Evolutionary conservation across 2,329 filamentous ascomycete genomes (phyloP).

Genomic region (Talaromyces sp.): DNA sequence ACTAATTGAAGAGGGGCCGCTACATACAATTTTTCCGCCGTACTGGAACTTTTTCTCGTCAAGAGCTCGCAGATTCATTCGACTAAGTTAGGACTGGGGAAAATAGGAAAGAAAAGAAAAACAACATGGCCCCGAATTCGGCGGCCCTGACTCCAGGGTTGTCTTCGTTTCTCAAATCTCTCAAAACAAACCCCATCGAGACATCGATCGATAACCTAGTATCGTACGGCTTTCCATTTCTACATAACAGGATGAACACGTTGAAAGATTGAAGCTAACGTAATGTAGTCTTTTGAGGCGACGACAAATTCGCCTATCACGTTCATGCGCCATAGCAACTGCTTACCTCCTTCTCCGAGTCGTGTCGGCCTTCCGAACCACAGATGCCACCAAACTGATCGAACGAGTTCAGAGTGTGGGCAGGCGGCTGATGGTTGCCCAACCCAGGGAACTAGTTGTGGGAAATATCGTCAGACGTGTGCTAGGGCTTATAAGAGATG

Average conservation of each 20-base stretch:
- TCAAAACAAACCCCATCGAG: conserved; percentile 72
- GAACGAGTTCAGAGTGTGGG: conserved; percentile 76
- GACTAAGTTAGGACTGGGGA: background rate
- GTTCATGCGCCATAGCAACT: conserved; percentile 86
- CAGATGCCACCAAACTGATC: conserved; percentile 73
- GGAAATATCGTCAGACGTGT: conserved; percentile 92
- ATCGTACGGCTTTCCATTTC: conserved; percentile 59
- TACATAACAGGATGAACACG: conserved; percentile 12
- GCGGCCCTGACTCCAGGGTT: conserved; percentile 66
- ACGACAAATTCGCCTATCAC: conserved; percentile 80
- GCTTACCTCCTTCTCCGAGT: conserved; percentile 83
- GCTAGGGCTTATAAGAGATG: conserved; percentile 84
- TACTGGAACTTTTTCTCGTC: background rate
- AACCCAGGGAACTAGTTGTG: conserved; percentile 85
- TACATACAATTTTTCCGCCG: conserved; percentile 7
- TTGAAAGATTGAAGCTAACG: conserved; percentile 19
- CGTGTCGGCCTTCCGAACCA: conserved; percentile 74
- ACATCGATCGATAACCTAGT: conserved; percentile 78
- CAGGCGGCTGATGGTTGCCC: conserved; percentile 71
- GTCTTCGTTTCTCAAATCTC: conserved; percentile 71
- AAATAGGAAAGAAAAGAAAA: background rate
- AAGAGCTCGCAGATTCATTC: background rate
- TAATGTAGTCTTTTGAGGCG: conserved; percentile 73
- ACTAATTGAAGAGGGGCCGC: background rate
- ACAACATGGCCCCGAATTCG: conserved; percentile 55